Base-by-base conservation (phyloP, 1,284 basidiomycete species). In the Cutaneotrichosporon sp. region DNA sequence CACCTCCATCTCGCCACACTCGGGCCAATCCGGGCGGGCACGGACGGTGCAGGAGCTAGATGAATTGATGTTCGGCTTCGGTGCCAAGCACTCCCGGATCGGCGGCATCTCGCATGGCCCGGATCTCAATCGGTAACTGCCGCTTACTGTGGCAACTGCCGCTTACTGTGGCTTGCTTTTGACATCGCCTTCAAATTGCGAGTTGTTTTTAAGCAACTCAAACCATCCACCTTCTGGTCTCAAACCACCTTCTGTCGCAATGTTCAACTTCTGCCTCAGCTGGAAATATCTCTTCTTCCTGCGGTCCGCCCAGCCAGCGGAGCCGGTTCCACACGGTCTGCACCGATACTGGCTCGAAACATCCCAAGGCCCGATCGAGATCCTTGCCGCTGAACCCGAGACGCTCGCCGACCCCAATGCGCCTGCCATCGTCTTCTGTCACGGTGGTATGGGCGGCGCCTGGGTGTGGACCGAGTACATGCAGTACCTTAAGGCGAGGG, bases 391-490 rank as follows among this genome's bases (percentile, higher is more conserved):
- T 26, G 31, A 38, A 4, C 20, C 44, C 5, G 38, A 41, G 1
- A 29, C 37, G 5, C 17, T 29, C 2, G 22, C 20, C 5, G n/a
- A 19, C 17, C 29, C 47, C 20, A 24, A 20, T 1, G 26, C 20
- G 12, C 47, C 33, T 1, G 42, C 47, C 2, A 46, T 54, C 43
- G 17, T 54, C 14, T 54, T 54, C 47, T 46, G 47, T 37, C 52
- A 54, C 16, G 52, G 52, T 17, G 52, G 52, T 0, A 54, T 54
- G 52, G 52, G 52, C 29, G 42, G 46, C 29, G 52, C 52, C 1
- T 54, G 52, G 52, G 52, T 54, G 8, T 54, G 52, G 52, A 31
- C 33, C 1, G 52, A 54, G 20, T 54, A 49, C 47, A 54, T 54
- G 52, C 24, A 5, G 3, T 54, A 49, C 47, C 52, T 54, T 31